Conservation (phyloP, 495 filamentous ascomycete species). For the Aspergillus mulundensis region DNA sequence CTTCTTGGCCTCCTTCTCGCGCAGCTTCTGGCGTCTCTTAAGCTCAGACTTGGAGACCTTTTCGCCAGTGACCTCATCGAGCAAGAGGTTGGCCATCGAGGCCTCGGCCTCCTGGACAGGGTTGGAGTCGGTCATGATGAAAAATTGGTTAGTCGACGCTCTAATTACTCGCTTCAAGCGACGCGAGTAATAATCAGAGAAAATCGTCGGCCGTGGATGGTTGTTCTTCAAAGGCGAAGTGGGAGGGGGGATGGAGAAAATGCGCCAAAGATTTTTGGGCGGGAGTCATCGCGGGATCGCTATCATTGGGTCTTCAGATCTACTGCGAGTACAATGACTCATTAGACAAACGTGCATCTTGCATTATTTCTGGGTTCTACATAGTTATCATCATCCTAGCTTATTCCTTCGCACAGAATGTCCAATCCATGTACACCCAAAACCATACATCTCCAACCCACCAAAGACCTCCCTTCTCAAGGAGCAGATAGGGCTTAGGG, state of each 20-base stretch:
- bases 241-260: conserved; percentile 27
- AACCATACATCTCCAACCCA: neutral
- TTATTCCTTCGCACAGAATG: neutral
- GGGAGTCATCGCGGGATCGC: conserved; percentile 23
- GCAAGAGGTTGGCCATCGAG: conserved; percentile 68
- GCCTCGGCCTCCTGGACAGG: conserved; percentile 54
- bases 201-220: conserved; percentile 13
- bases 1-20: conserved; percentile 82
- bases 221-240: neutral
- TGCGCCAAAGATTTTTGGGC: conserved; percentile 39
- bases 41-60: conserved; percentile 81
- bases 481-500: conserved; percentile 46
- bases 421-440: neutral
- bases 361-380: neutral
- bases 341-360: neutral
- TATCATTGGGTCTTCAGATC: conserved; percentile 28
- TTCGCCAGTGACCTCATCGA: conserved; percentile 84
- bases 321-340: conserved; percentile 1
- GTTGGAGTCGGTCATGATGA: conserved; percentile 45
- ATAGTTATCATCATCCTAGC: neutral
- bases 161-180: neutral
- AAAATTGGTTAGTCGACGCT: neutral
- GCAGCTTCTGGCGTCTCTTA: conserved; percentile 93
- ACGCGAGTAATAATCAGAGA: conserved; percentile 1
- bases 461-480: conserved; percentile 1